Conservation (phyloP, 2,329 filamentous ascomycete genomes). For the Coniella lustricola region DNA sequence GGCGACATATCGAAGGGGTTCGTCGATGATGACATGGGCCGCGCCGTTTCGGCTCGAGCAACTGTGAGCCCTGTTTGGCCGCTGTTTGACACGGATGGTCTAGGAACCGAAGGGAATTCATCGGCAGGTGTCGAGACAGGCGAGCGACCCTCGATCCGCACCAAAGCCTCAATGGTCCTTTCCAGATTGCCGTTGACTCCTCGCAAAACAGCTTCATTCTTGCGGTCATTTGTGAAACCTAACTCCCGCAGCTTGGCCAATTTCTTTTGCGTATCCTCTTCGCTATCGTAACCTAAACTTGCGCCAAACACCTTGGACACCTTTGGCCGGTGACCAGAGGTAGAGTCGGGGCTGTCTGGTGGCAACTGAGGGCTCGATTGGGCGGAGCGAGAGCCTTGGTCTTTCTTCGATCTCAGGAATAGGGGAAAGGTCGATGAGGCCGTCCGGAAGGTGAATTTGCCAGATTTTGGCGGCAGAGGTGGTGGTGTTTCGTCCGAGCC, state of each 20-base stretch:
- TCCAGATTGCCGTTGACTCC: slow-evolving; percentile 80
- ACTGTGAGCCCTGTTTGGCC: slow-evolving; percentile 21
- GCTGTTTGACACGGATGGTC: slow-evolving; percentile 36
- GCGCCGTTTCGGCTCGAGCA: slow-evolving; percentile 14
- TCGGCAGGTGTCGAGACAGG: slow-evolving; percentile 18
- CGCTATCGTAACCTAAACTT: slow-evolving; percentile 47
- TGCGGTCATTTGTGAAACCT: slow-evolving; percentile 80
- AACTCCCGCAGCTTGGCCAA: slow-evolving; percentile 74
- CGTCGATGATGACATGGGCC: slow-evolving; percentile 34
- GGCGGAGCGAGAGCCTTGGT: slow-evolving; percentile 26
- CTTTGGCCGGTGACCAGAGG: slow-evolving; percentile 40
- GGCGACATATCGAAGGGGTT: slow-evolving; percentile 62
- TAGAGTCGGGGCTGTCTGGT: slow-evolving; percentile 21
- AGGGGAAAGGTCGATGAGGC: slow-evolving; percentile 62
- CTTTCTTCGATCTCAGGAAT: slow-evolving; percentile 54
- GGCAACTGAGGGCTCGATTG: slow-evolving; percentile 14
- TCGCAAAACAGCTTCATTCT: slow-evolving; percentile 75
- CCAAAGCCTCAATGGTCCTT: slow-evolving; percentile 74
- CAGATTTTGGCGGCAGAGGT: slow-evolving; percentile 55
- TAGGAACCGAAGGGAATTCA: slow-evolving; percentile 11
- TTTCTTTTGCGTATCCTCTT: slow-evolving; percentile 66
- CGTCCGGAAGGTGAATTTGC: slow-evolving; percentile 53
- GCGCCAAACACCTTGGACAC: slow-evolving; percentile 64
- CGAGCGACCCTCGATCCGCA: slow-evolving; percentile 61
- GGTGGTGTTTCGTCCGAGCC: slow-evolving; percentile 53